These are phyloP conservation scores for Calonectria honghensis DNA, from an alignment of 2,329 filamentous ascomycete species.

Conservation along the genomic window DNA sequence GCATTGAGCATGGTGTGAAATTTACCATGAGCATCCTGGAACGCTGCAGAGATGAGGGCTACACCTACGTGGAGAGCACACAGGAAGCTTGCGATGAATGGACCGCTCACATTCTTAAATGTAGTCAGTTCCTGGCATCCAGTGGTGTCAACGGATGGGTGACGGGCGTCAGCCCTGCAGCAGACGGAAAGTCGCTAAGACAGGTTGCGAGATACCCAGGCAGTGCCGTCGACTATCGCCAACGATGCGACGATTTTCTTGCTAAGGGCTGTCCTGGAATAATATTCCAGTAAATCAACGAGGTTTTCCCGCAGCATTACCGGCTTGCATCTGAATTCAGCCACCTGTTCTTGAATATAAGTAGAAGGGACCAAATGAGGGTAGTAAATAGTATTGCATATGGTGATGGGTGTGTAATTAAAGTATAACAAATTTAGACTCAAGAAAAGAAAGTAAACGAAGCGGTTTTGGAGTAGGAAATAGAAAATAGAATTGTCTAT, in stretches of 20 bases:
- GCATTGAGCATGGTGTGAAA: constrained; percentile 40
- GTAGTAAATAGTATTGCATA: not conserved
- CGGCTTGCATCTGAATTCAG: not conserved
- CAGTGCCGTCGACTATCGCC: constrained; percentile 40
- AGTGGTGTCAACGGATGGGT: constrained; percentile 68
- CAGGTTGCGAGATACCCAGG: constrained; percentile 58
- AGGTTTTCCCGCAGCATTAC: too few relatives aligned
- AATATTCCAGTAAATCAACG: not conserved
- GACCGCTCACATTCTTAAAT: constrained; percentile 66
- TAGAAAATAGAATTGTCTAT: not conserved
- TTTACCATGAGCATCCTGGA: constrained; percentile 40
- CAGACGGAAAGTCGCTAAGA: constrained; percentile 67
- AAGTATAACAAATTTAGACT: not conserved
- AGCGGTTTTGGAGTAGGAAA: not conserved
- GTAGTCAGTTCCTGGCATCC: constrained; percentile 63
- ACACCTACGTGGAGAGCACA: constrained; percentile 40
- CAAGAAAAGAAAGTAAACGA: not conserved
- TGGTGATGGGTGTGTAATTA: not conserved
- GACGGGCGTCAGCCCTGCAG: constrained; percentile 72
- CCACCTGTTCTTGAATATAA: not conserved
- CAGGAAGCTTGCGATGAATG: constrained; percentile 45
- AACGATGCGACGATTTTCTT: constrained; percentile 38
- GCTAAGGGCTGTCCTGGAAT: constrained; percentile 6
- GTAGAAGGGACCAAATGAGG: not conserved
- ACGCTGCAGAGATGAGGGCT: constrained; percentile 40